Conservation (phyloP, 2,329 filamentous ascomycete species). For the Penicillium crustosum region DNA sequence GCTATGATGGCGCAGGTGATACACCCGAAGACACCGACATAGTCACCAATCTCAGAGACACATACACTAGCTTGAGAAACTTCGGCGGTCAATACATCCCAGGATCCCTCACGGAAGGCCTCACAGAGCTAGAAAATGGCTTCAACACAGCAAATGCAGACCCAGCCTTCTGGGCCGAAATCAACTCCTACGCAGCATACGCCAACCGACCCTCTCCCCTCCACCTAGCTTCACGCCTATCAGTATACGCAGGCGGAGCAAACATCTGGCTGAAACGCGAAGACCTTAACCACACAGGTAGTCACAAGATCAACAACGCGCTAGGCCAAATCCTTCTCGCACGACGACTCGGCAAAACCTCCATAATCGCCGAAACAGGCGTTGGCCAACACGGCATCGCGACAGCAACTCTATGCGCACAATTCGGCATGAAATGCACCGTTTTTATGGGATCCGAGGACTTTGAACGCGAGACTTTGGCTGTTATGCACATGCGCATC, state of each 20-base stretch:
- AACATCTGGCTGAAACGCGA: slow-evolving; percentile 97
- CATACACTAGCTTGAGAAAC: slow-evolving; percentile 69
- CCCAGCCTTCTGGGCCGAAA: slow-evolving; percentile 91
- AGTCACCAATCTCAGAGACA: no score
- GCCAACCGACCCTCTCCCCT: slow-evolving; percentile 89
- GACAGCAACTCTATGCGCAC: slow-evolving; percentile 92
- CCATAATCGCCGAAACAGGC: slow-evolving; percentile 95
- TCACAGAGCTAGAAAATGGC: slow-evolving; percentile 80
- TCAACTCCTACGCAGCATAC: slow-evolving; percentile 85
- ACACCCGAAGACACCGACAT: background rate
- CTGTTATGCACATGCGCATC: slow-evolving; percentile 94
- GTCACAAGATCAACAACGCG: slow-evolving; percentile 98
- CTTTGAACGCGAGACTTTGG: slow-evolving; percentile 85
- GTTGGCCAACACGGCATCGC: slow-evolving; percentile 95
- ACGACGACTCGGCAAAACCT: slow-evolving; percentile 80
- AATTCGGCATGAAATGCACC: slow-evolving; percentile 95
- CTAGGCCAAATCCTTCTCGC: slow-evolving; percentile 91
- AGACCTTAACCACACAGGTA: slow-evolving; percentile 93
- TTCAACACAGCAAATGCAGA: slow-evolving; percentile 84
- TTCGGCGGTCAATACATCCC: slow-evolving; percentile 96
- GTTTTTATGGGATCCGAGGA: slow-evolving; percentile 98
- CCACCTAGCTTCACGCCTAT: slow-evolving; percentile 80
- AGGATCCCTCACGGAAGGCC: slow-evolving; percentile 92
- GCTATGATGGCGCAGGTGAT: background rate
- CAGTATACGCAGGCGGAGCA: slow-evolving; percentile 80